Conservation (phyloP, 331 rosid genomes). For the Rosa hybrid region DNA sequence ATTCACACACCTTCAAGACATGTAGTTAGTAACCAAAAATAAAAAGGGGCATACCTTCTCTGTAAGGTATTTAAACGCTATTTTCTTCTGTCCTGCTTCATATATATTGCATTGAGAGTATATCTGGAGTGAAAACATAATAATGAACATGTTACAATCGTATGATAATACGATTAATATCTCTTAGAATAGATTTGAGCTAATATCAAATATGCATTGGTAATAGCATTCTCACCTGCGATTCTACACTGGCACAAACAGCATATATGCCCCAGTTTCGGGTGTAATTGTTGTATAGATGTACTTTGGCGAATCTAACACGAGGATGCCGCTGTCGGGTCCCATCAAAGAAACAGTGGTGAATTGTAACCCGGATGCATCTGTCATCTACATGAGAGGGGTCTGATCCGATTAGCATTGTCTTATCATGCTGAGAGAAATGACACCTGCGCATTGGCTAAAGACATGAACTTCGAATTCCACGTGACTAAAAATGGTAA, state of each 20-base stretch:
- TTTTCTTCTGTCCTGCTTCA: conserved; percentile 92
- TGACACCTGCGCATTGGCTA: conserved; percentile 64
- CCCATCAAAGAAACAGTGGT: conserved; percentile 92
- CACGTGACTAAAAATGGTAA: neutral
- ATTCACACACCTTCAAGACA: neutral
- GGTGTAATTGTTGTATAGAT: conserved; percentile 82
- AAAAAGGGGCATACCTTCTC: conserved; percentile 69
- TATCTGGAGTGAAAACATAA: conserved; percentile 47
- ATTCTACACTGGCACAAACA: conserved; percentile 94
- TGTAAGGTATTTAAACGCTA: conserved; percentile 74
- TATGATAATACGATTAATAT: neutral
- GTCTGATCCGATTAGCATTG: conserved; percentile 90
- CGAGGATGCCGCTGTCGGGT: conserved; percentile 95
- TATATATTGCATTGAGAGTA: conserved; percentile 88
- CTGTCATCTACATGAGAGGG: conserved; percentile 72
- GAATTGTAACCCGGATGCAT: conserved; percentile 84
- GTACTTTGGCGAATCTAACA: conserved; percentile 85
- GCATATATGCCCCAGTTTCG: conserved; percentile 98
- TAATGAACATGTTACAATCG: neutral
- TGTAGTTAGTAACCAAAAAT: neutral
- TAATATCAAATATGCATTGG: conserved; percentile 3
- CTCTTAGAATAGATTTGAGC: neutral
- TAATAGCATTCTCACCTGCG: conserved; percentile 54
- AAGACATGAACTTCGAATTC: conserved; percentile 19
- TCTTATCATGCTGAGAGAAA: conserved; percentile 81